Percentiles rank a stretch among this genome's conserved stretches.
Conservation (phyloP, 306 rosid species). For the Fragaria iinumae region DNA sequence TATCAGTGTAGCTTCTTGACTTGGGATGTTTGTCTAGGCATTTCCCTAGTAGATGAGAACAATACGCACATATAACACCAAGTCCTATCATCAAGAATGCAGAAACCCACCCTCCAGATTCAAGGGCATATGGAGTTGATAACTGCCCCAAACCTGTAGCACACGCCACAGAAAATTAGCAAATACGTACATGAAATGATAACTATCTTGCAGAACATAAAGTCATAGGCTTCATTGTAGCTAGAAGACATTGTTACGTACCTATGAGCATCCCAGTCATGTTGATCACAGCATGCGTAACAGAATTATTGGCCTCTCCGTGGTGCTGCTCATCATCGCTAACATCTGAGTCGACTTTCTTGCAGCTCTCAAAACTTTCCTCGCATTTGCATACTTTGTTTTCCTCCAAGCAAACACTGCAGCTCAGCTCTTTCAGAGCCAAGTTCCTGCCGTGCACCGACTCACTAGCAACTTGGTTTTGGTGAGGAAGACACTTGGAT, state of each 20-base stretch:
- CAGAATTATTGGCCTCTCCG: conserved; percentile 47
- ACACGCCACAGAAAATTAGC: background rate
- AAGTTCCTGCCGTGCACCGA: conserved; percentile 26
- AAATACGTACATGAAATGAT: background rate
- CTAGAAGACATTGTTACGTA: conserved; percentile 27
- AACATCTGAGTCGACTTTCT: conserved; percentile 16
- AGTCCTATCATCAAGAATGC: conserved; percentile 46
- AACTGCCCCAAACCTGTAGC: conserved; percentile 70
- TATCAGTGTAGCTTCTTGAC: conserved; percentile 51
- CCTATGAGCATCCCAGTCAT: conserved; percentile 89
- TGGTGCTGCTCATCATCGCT: conserved; percentile 8
- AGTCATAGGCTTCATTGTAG: background rate
- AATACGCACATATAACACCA: conserved; percentile 51
- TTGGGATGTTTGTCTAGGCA: conserved; percentile 57
- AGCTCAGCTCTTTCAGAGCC: conserved; percentile 24
- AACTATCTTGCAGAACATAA: background rate
- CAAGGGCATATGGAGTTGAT: conserved; percentile 69
- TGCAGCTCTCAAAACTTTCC: conserved; percentile 16
- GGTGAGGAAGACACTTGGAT: conserved; percentile 23
- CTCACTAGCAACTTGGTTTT: conserved; percentile 27
- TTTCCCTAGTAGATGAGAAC: conserved; percentile 52
- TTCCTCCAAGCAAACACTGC: conserved; percentile 53
- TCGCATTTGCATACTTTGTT: conserved; percentile 36
- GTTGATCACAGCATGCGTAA: conserved; percentile 59
- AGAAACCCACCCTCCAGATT: conserved; percentile 65